Evolutionary conservation across 2,329 filamentous ascomycete species (phyloP).

Genomic region (Furcasterigmium furcatum): DNA sequence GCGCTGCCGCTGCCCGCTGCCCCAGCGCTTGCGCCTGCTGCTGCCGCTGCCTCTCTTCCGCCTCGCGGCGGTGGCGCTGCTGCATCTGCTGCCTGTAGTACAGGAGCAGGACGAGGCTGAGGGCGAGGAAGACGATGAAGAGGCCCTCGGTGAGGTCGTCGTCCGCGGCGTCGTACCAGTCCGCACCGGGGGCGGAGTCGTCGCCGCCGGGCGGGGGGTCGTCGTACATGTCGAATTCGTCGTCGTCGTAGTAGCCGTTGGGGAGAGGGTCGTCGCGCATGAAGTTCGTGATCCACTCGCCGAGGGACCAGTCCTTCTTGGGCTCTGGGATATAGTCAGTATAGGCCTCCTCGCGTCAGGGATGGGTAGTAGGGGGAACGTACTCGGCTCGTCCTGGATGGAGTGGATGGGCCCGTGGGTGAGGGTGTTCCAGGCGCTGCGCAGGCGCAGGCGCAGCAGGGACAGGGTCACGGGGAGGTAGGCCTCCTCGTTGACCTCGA

Average conservation of each 20-base stretch:
- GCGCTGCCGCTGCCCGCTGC: neutral
- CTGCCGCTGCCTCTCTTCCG: constrained; percentile 30
- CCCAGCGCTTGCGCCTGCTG: constrained; percentile 5
- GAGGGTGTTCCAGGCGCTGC: constrained; percentile 92
- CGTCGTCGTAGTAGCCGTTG: constrained; percentile 53
- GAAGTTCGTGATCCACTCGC: constrained; percentile 86
- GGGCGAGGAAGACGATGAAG: constrained; percentile 75
- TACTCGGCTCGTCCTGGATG: constrained; percentile 85
- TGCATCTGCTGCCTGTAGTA: constrained; percentile 77
- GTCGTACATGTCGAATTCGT: constrained; percentile 50
- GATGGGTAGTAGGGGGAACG: constrained; percentile 23
- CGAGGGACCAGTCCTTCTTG: constrained; percentile 71
- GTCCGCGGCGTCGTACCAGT: constrained; percentile 60
- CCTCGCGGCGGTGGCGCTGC: constrained; percentile 43
- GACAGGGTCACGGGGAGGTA: constrained; percentile 91
- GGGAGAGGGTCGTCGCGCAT: constrained; percentile 62
- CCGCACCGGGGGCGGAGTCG: constrained; percentile 28
- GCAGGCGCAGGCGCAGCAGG: constrained; percentile 76
- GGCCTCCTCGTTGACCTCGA: constrained; percentile 88
- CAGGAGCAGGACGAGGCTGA: constrained; percentile 71
- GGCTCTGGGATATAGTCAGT: constrained; percentile 45
- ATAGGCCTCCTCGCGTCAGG: neutral
- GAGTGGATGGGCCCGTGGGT: constrained; percentile 89
- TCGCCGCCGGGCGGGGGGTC: constrained; percentile 56
- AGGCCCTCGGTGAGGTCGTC: constrained; percentile 82